Percentiles rank a stretch among this genome's conserved stretches.
These are phyloP conservation scores for Biscutella laevigata DNA, from an alignment of 441 rosid species.

Conservation along the genomic window DNA sequence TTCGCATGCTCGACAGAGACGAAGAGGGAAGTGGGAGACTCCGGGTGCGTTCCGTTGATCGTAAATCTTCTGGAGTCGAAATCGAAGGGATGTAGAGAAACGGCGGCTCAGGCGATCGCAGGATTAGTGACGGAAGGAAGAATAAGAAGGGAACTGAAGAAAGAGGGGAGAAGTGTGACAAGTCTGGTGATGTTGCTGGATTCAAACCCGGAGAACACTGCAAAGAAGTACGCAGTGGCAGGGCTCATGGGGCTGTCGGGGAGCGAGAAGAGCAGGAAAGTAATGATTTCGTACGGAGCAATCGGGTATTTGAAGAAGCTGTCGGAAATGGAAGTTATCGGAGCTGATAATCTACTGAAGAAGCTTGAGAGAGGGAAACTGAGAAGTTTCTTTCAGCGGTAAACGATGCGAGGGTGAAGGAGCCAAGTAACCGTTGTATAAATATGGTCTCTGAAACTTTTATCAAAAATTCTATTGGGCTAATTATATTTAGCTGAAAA, in stretches of 20 bases:
- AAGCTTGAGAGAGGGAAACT: conserved; percentile 61
- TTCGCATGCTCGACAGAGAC: conserved; percentile 47
- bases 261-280: conserved; percentile 68
- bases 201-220: conserved; percentile 69
- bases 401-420: neutral
- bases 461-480: no score
- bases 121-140: conserved; percentile 48
- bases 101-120: conserved; percentile 67
- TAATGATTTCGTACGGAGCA: conserved; percentile 86
- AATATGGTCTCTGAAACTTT: no score
- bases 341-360: conserved; percentile 75
- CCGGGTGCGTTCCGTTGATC: conserved; percentile 56
- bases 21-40: conserved; percentile 70
- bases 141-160: conserved; percentile 51
- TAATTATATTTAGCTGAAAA: no score
- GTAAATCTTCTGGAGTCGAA: conserved; percentile 69
- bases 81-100: conserved; percentile 53
- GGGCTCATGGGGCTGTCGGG: conserved; percentile 59
- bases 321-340: conserved; percentile 69
- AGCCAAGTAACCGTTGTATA: no score
- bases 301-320: conserved; percentile 89
- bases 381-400: conserved; percentile 48
- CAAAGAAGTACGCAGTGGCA: conserved; percentile 73
- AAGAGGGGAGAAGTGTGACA: conserved; percentile 61
- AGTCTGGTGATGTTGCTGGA: conserved; percentile 75